These are phyloP conservation scores for Begonia masoniana DNA, from an alignment of 306 rosid genomes.

Conservation along the genomic window DNA sequence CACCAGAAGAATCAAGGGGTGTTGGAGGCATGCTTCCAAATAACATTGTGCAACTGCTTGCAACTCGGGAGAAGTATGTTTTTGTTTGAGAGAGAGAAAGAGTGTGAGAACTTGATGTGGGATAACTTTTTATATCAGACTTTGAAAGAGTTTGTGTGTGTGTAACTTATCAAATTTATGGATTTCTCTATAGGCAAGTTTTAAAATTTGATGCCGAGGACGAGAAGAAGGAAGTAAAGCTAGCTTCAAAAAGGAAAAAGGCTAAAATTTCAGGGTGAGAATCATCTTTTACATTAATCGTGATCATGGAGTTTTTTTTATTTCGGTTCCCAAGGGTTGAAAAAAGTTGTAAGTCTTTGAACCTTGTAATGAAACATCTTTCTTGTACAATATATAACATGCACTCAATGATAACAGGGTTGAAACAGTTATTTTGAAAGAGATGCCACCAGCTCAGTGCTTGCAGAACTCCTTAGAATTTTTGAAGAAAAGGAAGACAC, in stretches of 20 bases:
- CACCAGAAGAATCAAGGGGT: constrained; percentile 17
- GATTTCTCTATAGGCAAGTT: constrained; percentile 34
- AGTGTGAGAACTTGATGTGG: too few species aligned
- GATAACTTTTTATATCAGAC: too few species aligned
- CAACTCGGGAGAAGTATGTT: constrained; percentile 67
- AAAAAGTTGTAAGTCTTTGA: too few species aligned
- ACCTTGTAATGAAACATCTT: constrained; percentile 2
- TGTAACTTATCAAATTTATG: not conserved
- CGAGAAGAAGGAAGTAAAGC: constrained; percentile 34
- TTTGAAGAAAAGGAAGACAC: constrained; percentile 64
- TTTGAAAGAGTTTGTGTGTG: too few species aligned
- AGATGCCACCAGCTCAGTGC: constrained; percentile 52
- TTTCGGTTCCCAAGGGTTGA: not conserved
- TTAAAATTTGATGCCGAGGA: constrained; percentile 45
- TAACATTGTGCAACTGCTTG: constrained; percentile 62
- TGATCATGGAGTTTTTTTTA: not conserved
- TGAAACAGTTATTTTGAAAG: constrained; percentile 38
- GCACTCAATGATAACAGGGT: constrained; percentile 36
- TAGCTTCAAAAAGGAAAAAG: constrained; percentile 41
- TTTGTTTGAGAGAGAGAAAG: too few species aligned
- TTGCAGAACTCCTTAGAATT: constrained; percentile 52
- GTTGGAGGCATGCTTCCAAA: constrained; percentile 59
- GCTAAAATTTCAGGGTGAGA: constrained; percentile 51
- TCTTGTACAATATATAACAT: too few species aligned
- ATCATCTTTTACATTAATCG: not conserved